Conservation (phyloP, 345 rosid genomes). For the Brassica juncea region DNA sequence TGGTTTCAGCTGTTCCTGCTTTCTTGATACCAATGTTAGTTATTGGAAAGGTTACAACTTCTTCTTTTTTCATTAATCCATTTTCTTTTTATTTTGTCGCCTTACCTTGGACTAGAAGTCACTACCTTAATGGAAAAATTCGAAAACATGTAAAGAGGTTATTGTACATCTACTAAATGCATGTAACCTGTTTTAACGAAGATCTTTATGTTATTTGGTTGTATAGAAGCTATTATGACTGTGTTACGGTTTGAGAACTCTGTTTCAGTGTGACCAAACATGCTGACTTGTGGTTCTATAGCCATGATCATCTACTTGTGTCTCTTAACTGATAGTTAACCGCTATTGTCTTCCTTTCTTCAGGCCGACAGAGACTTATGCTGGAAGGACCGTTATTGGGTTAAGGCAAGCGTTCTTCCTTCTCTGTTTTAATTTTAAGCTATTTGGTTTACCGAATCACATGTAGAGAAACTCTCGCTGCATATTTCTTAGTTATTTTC, state of each 20-base stretch:
- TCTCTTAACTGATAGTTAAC: conserved; percentile 4
- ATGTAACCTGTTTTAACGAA: background rate
- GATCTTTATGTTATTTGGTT: background rate
- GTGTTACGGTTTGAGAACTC: background rate
- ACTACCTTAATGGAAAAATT: background rate
- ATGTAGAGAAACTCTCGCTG: background rate
- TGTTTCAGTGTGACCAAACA: background rate
- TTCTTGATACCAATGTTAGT: conserved; percentile 62
- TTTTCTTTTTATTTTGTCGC: background rate
- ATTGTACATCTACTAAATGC: background rate
- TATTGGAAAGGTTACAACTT: conserved; percentile 66
- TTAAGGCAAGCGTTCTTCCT: conserved; percentile 74
- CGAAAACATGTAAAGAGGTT: background rate
- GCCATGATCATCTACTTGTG: background rate
- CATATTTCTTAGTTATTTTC: background rate
- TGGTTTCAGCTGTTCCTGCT: conserved; percentile 86
- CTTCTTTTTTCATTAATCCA: background rate
- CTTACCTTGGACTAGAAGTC: background rate
- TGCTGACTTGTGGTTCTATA: background rate
- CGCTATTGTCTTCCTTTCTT: background rate
- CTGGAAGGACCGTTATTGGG: conserved; percentile 92
- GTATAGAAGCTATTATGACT: conserved; percentile 5
- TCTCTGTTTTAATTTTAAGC: background rate
- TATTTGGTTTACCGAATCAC: background rate
- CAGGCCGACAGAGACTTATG: conserved; percentile 74